Conservation (phyloP, 441 rosid genomes). For the Populus hybrid region DNA sequence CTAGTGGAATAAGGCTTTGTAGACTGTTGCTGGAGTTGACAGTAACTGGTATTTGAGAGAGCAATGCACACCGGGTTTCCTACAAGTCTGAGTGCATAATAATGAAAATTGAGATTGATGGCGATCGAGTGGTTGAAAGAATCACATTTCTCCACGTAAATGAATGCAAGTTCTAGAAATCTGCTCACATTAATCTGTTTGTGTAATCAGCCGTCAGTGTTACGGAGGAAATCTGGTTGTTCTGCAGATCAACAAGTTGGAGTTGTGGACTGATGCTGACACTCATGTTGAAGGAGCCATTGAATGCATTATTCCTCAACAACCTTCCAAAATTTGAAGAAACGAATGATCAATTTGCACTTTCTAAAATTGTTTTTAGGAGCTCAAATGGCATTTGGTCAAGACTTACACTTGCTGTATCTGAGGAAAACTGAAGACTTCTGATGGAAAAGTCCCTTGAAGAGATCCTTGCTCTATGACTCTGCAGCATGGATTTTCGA, state of each 20-base stretch:
- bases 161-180: slow-evolving; percentile 8
- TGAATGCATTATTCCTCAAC: slow-evolving; percentile 64
- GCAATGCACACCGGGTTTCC: slow-evolving; percentile 88
- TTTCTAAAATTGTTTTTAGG: neutral
- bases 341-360: slow-evolving; percentile 7
- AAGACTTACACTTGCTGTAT: slow-evolving; percentile 82
- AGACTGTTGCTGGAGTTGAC: slow-evolving; percentile 55
- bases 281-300: slow-evolving; percentile 65
- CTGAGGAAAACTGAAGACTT: slow-evolving; percentile 69
- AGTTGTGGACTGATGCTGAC: slow-evolving; percentile 57
- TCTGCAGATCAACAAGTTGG: slow-evolving; percentile 72
- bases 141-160: neutral
- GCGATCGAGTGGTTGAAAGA: neutral
- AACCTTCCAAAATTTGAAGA: slow-evolving; percentile 45
- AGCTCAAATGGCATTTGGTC: neutral
- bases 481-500: slow-evolving; percentile 30
- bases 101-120: slow-evolving; percentile 9
- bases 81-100: slow-evolving; percentile 50
- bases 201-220: slow-evolving; percentile 60
- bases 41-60: slow-evolving; percentile 67
- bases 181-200: slow-evolving; percentile 56
- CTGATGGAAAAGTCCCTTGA: slow-evolving; percentile 58
- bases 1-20: slow-evolving; percentile 75
- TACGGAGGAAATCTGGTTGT: slow-evolving; percentile 67
- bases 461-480: slow-evolving; percentile 76